These are phyloP conservation scores for Melampsora larici-populina DNA, from an alignment of 1,284 basidiomycete genomes.

Conservation along the genomic window DNA sequence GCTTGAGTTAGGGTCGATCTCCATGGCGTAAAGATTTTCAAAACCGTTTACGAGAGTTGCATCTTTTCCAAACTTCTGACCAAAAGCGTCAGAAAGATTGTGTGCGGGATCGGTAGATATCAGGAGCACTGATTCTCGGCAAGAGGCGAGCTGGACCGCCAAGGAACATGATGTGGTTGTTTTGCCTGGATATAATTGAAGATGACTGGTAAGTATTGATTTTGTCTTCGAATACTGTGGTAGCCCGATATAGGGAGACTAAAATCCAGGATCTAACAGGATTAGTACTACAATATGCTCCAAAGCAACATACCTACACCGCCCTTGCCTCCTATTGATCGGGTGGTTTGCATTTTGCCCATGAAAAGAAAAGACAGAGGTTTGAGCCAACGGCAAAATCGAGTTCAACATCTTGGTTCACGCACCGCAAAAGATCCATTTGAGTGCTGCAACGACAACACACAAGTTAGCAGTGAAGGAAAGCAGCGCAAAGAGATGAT, in stretches of 20 bases:
- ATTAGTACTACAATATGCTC: not conserved
- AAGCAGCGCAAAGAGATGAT: not conserved
- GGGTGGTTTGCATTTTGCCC: not conserved
- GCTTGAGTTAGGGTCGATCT: constrained; percentile 94
- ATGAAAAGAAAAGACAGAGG: not conserved
- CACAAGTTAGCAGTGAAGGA: not conserved
- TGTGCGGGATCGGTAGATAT: constrained; percentile 98
- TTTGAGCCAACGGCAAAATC: not conserved
- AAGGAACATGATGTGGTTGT: constrained; percentile 93
- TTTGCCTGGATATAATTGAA: constrained; percentile 64
- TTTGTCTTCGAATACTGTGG: too few species aligned
- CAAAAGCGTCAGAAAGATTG: constrained; percentile 97
- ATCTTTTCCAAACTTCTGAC: constrained; percentile 98
- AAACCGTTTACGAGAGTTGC: constrained; percentile 99
- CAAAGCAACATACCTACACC: constrained; percentile 45
- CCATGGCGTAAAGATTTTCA: constrained; percentile 95
- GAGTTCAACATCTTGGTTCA: constrained; percentile 30
- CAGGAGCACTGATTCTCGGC: constrained; percentile 82
- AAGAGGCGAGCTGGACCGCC: constrained; percentile 84
- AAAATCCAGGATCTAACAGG: too few species aligned
- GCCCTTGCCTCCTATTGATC: constrained; percentile 47
- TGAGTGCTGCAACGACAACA: constrained; percentile 35
- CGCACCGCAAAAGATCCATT: constrained; percentile 52
- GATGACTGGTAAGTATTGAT: not conserved
- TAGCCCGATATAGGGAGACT: too few species aligned